Evolutionary conservation across 768 basidiomycete genomes (phyloP).

Genomic region (Pisolithus tinctorius): DNA sequence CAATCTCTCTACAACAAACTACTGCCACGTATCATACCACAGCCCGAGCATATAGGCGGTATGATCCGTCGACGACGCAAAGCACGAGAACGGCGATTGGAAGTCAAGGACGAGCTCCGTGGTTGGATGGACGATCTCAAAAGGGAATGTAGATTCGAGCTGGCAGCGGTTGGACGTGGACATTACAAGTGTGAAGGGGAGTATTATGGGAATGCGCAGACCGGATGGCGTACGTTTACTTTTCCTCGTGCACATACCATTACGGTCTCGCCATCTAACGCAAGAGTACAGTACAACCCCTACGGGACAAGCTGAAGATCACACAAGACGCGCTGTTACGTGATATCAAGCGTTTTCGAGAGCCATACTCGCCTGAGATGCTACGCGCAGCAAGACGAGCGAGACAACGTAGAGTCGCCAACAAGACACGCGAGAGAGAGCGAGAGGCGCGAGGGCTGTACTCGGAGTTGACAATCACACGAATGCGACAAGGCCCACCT

Average conservation of each 20-base stretch:
- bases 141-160: constrained; percentile 36
- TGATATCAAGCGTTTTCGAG: constrained; percentile 36
- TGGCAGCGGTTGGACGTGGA: constrained; percentile 3
- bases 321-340: constrained; percentile 31
- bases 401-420: constrained; percentile 50
- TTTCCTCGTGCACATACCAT: background rate
- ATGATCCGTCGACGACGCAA: constrained; percentile 54
- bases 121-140: constrained; percentile 30
- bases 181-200: constrained; percentile 19
- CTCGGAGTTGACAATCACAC: constrained; percentile 37
- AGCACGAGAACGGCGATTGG: constrained; percentile 40
- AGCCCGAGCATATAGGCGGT: constrained; percentile 62
- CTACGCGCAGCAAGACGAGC: constrained; percentile 47
- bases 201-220: constrained; percentile 20
- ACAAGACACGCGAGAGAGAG: constrained; percentile 56
- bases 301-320: constrained; percentile 23
- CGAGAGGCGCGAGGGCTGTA: constrained; percentile 64
- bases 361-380: constrained; percentile 43
- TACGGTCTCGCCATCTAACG: background rate
- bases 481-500: constrained; percentile 53
- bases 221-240: background rate
- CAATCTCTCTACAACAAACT: constrained; percentile 60
- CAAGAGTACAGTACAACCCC: constrained; percentile 29
- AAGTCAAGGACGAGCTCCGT: constrained; percentile 24
- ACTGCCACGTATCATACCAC: constrained; percentile 74